Base-by-base conservation (phyloP, 2,329 filamentous ascomycete genomes). In the Botrytis deweyae region DNA sequence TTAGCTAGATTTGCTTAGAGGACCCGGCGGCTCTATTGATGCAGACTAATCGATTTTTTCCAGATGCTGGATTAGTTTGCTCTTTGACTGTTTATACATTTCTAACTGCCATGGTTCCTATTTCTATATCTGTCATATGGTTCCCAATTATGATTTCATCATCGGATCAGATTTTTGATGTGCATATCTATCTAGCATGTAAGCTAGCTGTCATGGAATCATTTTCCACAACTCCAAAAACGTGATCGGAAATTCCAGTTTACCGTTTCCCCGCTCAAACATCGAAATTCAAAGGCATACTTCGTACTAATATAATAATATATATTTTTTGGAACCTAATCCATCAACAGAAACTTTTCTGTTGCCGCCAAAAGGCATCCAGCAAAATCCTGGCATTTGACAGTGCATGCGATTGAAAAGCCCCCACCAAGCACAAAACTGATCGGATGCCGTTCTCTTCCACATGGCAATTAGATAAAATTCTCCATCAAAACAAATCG, bases 401-500 rank as follows among this genome's bases (percentile, higher is more conserved):
- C 52, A 63, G 22, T 25, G 61, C 61, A 40, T n/a, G 22, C 61
- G 61, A 63, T 42, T 40, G 14, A 63, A n/a, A 8, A 25, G n/a
- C 36, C 10, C 61, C 61, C 61, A 29, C 52, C 6, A 33, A 55
- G n/a, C 22, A 40, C 36, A 42, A n/a, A 25, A 42, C 25, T 36
- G 61, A 25, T n/a, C 36, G 22, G 36, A n/a, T 63, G 36, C 22
- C 38, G 38, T 63, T 63, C 38, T 42, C 25, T 63, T 63, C 61
- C 36, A 40, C 61, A 63, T 63, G 61, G 61, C 61, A 64, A 29
- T 29, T 29, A 18, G n/a, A 18, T n/a, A 44, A 64, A 42, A 64
- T 64, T 42, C 40, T 44, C 62, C 62, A 64, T 64, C 62, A 20
- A 29, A 64, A 64, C 62, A 64, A 42, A 44, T 44, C 38, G 38